phyloP scores from a whole-genome alignment of 2,329 filamentous ascomycete species.

The Monosporascus sp. region DNA sequence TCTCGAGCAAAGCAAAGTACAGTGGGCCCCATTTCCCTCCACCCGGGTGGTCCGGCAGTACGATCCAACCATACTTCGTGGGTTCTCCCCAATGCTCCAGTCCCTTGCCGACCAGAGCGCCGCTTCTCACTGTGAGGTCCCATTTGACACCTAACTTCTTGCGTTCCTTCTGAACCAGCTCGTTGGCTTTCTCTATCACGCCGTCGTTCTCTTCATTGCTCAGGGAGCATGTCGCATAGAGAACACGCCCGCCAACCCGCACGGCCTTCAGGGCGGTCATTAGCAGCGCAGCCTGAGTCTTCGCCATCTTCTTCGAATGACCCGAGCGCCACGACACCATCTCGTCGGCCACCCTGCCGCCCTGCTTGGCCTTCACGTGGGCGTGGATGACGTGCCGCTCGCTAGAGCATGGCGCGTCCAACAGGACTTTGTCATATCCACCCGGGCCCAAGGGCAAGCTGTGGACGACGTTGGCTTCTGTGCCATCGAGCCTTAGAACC shows the following conservation, averaged over 20 bases:
- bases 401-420: slow-evolving; percentile 35
- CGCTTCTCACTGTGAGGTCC: slow-evolving; percentile 23
- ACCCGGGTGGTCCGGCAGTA: slow-evolving; percentile 30
- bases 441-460: slow-evolving; percentile 22
- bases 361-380: slow-evolving; percentile 22
- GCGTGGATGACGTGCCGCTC: slow-evolving; percentile 34
- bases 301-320: slow-evolving; percentile 29
- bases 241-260: slow-evolving; percentile 27
- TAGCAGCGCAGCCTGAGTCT: slow-evolving; percentile 27
- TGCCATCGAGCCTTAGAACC: slow-evolving; percentile 20
- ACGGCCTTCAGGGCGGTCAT: slow-evolving; percentile 30
- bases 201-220: slow-evolving; percentile 34
- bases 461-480: slow-evolving; percentile 18
- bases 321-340: slow-evolving; percentile 31
- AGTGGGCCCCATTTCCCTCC: slow-evolving; percentile 32
- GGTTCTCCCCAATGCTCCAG: slow-evolving; percentile 21
- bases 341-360: slow-evolving; percentile 27
- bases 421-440: slow-evolving; percentile 33
- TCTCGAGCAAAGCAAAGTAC: slow-evolving; percentile 33
- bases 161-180: slow-evolving; percentile 28
- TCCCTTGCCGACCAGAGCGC: slow-evolving; percentile 13
- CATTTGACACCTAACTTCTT: slow-evolving; percentile 27
- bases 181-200: slow-evolving; percentile 29
- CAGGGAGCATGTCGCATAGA: slow-evolving; percentile 36
- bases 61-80: slow-evolving; percentile 33